Evolutionary conservation across 257 asterid species (phyloP).

Genomic region (Dorcoceras hygrometricum): DNA sequence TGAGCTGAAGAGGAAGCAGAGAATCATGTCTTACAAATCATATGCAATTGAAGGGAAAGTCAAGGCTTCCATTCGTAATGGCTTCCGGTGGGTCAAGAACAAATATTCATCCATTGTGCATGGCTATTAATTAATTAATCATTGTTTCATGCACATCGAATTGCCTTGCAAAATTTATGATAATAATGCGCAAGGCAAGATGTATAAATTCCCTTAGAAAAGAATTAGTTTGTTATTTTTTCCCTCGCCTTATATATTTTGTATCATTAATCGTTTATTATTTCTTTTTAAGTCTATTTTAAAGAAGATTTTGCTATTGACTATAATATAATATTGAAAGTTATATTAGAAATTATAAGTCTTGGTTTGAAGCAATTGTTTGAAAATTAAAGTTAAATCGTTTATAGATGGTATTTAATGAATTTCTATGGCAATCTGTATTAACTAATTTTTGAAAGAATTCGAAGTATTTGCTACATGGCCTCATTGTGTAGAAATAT

Average conservation of each 20-base stretch:
- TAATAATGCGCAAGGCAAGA: not conserved
- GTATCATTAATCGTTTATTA: not conserved
- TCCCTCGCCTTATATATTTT: not conserved
- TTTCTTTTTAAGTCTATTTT: not conserved
- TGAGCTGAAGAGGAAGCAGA: conserved; percentile 35
- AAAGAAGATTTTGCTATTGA: not conserved
- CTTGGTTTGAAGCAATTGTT: no score
- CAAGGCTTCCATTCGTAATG: conserved; percentile 37
- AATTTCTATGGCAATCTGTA: no score
- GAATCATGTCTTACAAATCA: conserved; percentile 38
- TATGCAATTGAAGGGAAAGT: conserved; percentile 39
- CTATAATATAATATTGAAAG: no score
- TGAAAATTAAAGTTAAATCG: no score
- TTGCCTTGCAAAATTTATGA: not conserved
- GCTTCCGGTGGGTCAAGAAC: conserved; percentile 46
- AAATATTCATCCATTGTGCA: conserved; percentile 34
- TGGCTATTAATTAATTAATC: conserved; percentile 23
- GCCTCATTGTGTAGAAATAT: no score
- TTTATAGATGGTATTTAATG: no score
- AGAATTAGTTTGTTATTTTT: not conserved
- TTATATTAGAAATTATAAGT: no score
- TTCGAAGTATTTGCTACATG: no score
- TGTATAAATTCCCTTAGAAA: conserved; percentile 3
- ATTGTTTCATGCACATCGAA: not conserved
- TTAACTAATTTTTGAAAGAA: no score